Base-by-base conservation (phyloP, 257 asterid genomes). In the Capsicum pubescens region DNA sequence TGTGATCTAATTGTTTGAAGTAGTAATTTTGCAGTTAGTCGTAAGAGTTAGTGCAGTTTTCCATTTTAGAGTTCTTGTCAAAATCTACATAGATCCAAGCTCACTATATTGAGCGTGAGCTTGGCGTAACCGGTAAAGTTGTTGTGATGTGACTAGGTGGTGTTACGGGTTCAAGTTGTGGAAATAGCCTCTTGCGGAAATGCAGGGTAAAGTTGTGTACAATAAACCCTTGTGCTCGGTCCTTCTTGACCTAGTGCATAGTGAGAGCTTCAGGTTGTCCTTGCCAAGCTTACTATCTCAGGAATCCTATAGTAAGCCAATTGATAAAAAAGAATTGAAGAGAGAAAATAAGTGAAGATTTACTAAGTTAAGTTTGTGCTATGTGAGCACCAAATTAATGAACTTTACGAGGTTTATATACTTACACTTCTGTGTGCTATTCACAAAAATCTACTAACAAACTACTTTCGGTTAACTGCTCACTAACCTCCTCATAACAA, bases 11-110 rank as follows among this genome's bases (percentile, higher is more conserved):
- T 21, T 8, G 32, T 39, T 39, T 69, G 26, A 7, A 0, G 54
- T 69, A 69, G 77, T 39, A 39, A 6, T 60, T n/a, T 60, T 69
- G 78, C 78, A 16, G 8, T 42, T 26, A 39, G 78, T 42, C 32
- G 4, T 39, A 69, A 4, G 32, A 8, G 32, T n/a, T 39, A 39
- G 16, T 52, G 39, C 3, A 39, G 32, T 16, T 69, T 69, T 69
- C 78, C 78, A 69, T 69, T 69, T 67, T 69, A 39, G 78, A 69
- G 78, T 69, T 69, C 55, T 39, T 69, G 14, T 39, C 78, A 42
- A 39, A 69, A 39, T 69, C 42, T 69, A 4, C 55, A 39, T 32
- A 42, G 78, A 69, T 69, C 55, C 55, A 16, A 39, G 0, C 32
- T 69, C 78, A 69, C 5, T 39, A 4, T 39, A 39, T 39, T 39